Conservation (phyloP, 768 basidiomycete genomes). For the Calocybe indica region DNA sequence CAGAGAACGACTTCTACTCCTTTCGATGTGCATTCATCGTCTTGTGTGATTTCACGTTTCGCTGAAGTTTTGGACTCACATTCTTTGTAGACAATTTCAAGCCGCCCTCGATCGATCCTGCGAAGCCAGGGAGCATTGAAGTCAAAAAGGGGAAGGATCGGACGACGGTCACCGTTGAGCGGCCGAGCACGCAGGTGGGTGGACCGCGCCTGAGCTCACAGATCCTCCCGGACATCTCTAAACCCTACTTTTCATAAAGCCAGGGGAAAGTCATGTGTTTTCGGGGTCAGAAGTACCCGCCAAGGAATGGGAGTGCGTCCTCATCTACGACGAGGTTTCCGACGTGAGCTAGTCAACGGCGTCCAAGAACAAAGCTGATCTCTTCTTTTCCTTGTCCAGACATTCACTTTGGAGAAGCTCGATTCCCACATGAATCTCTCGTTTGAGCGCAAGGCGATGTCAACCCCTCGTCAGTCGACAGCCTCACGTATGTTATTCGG, state of each 20-base stretch:
- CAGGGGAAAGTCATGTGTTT: constrained; percentile 50
- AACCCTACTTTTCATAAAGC: constrained; percentile 22
- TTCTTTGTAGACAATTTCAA: constrained; percentile 61
- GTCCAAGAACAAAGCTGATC: background rate
- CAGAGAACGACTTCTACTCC: constrained; percentile 70
- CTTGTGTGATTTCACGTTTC: background rate
- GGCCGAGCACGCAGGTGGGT: constrained; percentile 58
- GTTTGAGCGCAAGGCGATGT: constrained; percentile 38
- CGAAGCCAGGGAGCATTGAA: constrained; percentile 61
- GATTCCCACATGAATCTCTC: constrained; percentile 57
- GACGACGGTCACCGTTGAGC: constrained; percentile 55
- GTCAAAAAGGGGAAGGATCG: constrained; percentile 48
- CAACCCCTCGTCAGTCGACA: constrained; percentile 16
- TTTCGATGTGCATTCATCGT: constrained; percentile 57
- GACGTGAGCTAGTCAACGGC: constrained; percentile 38
- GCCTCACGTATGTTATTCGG: constrained; percentile 26
- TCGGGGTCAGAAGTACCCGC: constrained; percentile 51
- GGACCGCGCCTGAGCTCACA: background rate
- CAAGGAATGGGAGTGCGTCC: constrained; percentile 69
- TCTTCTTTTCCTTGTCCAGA: constrained; percentile 31
- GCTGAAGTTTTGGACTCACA: background rate
- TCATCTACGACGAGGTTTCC: constrained; percentile 74
- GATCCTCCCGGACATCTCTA: background rate
- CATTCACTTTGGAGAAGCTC: constrained; percentile 69
- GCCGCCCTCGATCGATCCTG: constrained; percentile 62